These are phyloP conservation scores for Penicillium sp. DNA, from an alignment of 2,329 filamentous ascomycete genomes.

Conservation along the genomic window DNA sequence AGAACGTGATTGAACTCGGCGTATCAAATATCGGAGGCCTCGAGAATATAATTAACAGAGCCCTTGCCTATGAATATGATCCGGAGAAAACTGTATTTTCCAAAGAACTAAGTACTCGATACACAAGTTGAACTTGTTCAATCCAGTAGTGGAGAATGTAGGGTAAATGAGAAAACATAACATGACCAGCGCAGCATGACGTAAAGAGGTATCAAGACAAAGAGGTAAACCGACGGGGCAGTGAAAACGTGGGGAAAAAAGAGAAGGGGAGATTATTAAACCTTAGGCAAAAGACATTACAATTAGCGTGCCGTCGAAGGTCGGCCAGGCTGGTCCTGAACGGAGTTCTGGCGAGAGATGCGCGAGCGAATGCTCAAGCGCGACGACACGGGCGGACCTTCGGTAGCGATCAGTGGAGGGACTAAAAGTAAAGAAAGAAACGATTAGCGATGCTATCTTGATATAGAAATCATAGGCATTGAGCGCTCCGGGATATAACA, in stretches of 20 bases:
- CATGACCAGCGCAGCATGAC: background rate
- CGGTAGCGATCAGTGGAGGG: slow-evolving; percentile 25
- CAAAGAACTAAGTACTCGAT: too few relatives aligned
- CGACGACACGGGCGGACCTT: slow-evolving; percentile 16
- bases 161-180: background rate
- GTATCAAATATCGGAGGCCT: background rate
- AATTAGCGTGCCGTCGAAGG: slow-evolving; percentile 27
- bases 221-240: background rate
- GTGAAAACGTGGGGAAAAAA: background rate
- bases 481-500: background rate
- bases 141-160: background rate
- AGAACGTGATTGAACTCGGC: background rate
- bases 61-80: background rate
- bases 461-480: background rate
- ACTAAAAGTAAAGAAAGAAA: slow-evolving; percentile 7
- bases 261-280: background rate
- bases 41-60: background rate
- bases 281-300: slow-evolving; percentile 2
- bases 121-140: too few relatives aligned
- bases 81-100: too few relatives aligned
- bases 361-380: slow-evolving; percentile 26
- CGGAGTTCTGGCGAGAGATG: slow-evolving; percentile 16
- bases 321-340: slow-evolving; percentile 12
- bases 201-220: slow-evolving; percentile 1
- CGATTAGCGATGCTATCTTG: background rate